Evolutionary conservation across 352 stramenopile species (phyloP).

Genomic region (Pythium aristosporum): DNA sequence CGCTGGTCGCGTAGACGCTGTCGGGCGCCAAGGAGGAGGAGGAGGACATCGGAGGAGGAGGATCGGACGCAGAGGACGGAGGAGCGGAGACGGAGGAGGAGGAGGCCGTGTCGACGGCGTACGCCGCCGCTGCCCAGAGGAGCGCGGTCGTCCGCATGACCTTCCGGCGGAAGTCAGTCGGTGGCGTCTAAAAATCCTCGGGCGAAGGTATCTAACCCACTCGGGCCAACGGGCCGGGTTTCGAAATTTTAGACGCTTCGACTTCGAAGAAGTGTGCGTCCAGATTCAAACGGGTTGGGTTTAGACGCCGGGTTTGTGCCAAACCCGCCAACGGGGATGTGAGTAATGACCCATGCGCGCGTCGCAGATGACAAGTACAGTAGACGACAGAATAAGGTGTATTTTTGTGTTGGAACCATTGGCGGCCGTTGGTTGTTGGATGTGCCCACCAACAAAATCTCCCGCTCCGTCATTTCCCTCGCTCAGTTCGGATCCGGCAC

Average conservation of each 20-base stretch:
- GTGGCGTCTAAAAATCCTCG: background rate
- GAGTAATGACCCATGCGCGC: constrained; percentile 10
- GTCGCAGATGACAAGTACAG: constrained; percentile 11
- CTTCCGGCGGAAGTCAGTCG: background rate
- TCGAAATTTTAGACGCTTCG: background rate
- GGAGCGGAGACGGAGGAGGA: constrained; percentile 6
- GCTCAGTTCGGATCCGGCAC: constrained; percentile 4
- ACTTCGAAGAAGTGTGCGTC: no score
- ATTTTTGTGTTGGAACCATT: background rate
- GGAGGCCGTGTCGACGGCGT: background rate
- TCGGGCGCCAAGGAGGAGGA: constrained; percentile 8
- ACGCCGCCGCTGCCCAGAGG: constrained; percentile 6
- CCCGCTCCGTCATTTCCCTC: background rate
- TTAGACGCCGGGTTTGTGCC: background rate
- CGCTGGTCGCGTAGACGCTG: constrained; percentile 23
- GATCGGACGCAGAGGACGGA: background rate
- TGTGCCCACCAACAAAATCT: constrained; percentile 4
- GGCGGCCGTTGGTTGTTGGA: background rate
- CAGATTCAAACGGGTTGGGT: constrained; percentile 5
- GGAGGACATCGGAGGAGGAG: constrained; percentile 3
- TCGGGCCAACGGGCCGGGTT: constrained; percentile 1
- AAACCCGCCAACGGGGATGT: background rate
- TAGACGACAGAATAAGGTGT: constrained; percentile 3
- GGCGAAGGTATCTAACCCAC: constrained; percentile 6
- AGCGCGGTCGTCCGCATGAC: constrained; percentile 1